A percentile compares a stretch with the other conserved stretches of the same genome.
These are phyloP conservation scores for Limonium bicolor DNA, from an alignment of 148 eudicot genomes.

Conservation along the genomic window DNA sequence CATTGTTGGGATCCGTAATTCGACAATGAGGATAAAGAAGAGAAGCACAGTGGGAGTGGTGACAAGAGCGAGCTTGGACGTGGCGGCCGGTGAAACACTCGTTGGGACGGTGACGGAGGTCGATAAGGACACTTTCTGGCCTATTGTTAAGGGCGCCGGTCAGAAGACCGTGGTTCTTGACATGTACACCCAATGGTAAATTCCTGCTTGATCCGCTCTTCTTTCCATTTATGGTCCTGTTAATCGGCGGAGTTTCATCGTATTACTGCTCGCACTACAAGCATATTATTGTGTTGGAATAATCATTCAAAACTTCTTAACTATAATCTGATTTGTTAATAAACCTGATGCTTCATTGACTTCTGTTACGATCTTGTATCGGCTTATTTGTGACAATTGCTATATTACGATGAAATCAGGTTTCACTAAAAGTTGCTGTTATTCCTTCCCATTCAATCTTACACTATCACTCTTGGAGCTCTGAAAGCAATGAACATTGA, in stretches of 20 bases:
- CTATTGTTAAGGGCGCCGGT: conserved; percentile 60
- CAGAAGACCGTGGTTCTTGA: conserved; percentile 65
- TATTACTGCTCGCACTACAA: too few species aligned
- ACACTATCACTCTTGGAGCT: background rate
- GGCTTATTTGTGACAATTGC: too few species aligned
- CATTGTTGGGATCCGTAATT: background rate
- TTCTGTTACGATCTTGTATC: too few species aligned
- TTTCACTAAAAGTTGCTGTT: background rate
- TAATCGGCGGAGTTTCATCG: too few species aligned
- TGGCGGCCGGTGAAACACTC: conserved; percentile 20
- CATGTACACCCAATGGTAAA: conserved; percentile 88
- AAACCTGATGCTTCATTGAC: too few species aligned
- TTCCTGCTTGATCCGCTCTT: too few species aligned
- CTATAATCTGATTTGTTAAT: too few species aligned
- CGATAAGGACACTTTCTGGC: conserved; percentile 79
- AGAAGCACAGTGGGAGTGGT: conserved; percentile 7
- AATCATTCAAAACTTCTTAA: too few species aligned
- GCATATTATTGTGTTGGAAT: too few species aligned
- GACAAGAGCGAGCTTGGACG: conserved; percentile 29
- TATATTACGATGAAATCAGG: too few species aligned
- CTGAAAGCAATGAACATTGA: background rate
- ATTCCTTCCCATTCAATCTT: background rate
- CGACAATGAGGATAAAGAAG: conserved; percentile 7
- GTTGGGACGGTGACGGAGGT: conserved; percentile 81
- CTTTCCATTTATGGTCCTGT: too few species aligned